Evolutionary conservation across 2,329 filamentous ascomycete species (phyloP).

Genomic region (Metarhizium rileyi): DNA sequence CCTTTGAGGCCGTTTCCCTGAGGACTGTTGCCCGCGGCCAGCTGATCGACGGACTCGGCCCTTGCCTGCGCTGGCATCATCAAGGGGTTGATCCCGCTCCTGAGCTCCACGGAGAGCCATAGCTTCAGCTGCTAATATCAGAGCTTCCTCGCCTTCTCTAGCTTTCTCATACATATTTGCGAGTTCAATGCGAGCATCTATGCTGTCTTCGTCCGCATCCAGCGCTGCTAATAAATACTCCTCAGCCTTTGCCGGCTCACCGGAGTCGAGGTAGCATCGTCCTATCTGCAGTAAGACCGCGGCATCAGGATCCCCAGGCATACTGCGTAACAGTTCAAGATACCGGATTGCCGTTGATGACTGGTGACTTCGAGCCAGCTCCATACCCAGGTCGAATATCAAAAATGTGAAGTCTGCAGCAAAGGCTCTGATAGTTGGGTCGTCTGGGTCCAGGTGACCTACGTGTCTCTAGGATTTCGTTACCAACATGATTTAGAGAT

Average conservation of each 20-base stretch:
- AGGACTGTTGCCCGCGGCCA: not conserved
- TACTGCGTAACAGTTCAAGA: constrained; percentile 42
- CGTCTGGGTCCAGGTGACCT: constrained; percentile 57
- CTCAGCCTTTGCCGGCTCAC: constrained; percentile 59
- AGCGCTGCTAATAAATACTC: constrained; percentile 68
- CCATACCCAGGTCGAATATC: constrained; percentile 55
- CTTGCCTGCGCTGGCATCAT: not conserved
- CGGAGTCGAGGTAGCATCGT: constrained; percentile 57
- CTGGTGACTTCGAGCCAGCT: constrained; percentile 26
- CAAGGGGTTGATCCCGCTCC: constrained; percentile 17
- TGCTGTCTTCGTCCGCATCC: constrained; percentile 58
- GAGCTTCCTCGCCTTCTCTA: constrained; percentile 64
- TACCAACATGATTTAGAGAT: constrained; percentile 2
- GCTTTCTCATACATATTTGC: constrained; percentile 76
- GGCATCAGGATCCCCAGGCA: constrained; percentile 40
- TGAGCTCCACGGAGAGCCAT: constrained; percentile 50
- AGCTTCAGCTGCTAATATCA: constrained; percentile 67
- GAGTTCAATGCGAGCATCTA: constrained; percentile 69
- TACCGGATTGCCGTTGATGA: constrained; percentile 38
- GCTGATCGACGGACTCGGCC: not conserved
- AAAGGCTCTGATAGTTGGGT: constrained; percentile 31
- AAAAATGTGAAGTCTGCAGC: constrained; percentile 66
- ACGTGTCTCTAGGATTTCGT: constrained; percentile 47
- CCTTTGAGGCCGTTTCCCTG: not conserved
- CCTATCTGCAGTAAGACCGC: constrained; percentile 47